A percentile compares a stretch with the other conserved stretches of the same genome.
Conservation (phyloP, 1,284 basidiomycete species). For the Puccinia novopanici region DNA sequence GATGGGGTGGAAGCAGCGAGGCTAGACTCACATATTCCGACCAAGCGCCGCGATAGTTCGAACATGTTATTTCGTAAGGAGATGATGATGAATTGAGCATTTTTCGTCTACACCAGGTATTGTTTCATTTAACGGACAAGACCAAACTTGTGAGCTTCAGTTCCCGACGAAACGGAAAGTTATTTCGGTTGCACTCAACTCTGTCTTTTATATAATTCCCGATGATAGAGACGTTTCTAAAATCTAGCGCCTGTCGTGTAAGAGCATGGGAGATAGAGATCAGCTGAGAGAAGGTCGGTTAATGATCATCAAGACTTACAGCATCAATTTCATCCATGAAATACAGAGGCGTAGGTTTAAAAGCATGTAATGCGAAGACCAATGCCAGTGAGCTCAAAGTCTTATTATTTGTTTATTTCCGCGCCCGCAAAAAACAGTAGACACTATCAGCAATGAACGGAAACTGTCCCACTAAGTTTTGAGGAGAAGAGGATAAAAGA, state of each 20-base stretch:
- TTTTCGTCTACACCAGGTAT: slow-evolving; percentile 68
- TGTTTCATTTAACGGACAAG: slow-evolving; percentile 53
- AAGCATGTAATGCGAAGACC: slow-evolving; percentile 91
- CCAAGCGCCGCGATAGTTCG: slow-evolving; percentile 54
- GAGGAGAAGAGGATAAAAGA: background rate
- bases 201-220: slow-evolving; percentile 94
- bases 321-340: slow-evolving; percentile 99
- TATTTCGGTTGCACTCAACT: slow-evolving; percentile 48
- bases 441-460: slow-evolving; percentile 51
- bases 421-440: slow-evolving; percentile 34
- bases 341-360: slow-evolving; percentile 94
- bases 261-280: background rate
- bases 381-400: slow-evolving; percentile 93
- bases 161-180: background rate
- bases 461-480: background rate
- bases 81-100: slow-evolving; percentile 94
- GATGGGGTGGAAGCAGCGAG: background rate
- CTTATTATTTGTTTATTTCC: slow-evolving; percentile 60
- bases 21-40: slow-evolving; percentile 42
- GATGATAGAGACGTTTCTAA: slow-evolving; percentile 96
- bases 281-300: background rate
- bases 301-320: slow-evolving; percentile 58
- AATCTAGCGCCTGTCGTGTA: slow-evolving; percentile 71
- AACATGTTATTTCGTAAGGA: slow-evolving; percentile 70
- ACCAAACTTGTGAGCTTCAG: background rate